These are phyloP conservation scores for Macrolepiota dolichaula DNA, from an alignment of 768 basidiomycete genomes.

Conservation along the genomic window DNA sequence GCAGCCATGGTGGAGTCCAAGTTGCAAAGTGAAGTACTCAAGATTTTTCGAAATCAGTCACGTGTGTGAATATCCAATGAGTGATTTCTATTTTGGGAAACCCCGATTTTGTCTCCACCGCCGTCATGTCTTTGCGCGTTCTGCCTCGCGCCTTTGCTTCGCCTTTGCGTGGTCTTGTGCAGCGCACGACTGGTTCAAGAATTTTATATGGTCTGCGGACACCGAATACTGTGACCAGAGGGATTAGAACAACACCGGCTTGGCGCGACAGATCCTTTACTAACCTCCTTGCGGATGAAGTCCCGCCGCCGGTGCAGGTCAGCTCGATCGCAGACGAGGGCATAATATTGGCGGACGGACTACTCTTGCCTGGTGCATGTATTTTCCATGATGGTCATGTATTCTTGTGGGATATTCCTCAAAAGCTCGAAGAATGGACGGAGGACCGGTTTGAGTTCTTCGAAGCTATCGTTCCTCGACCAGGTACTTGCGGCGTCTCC, in stretches of 20 bases:
- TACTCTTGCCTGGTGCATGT: slow-evolving; percentile 71
- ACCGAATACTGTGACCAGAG: slow-evolving; percentile 3
- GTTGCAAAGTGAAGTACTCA: not conserved
- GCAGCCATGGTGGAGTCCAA: slow-evolving; percentile 3
- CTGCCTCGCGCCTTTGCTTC: slow-evolving; percentile 1
- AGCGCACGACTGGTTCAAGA: not conserved
- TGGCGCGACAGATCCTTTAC: slow-evolving; percentile 42
- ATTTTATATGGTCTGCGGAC: not conserved
- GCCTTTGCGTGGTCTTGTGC: not conserved
- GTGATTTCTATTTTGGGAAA: not conserved
- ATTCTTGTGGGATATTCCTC: slow-evolving; percentile 86
- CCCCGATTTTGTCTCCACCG: not conserved
- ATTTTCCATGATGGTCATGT: slow-evolving; percentile 86
- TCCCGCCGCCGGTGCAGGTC: slow-evolving; percentile 70
- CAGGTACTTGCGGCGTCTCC: slow-evolving; percentile 48
- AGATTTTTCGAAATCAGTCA: slow-evolving; percentile 13
- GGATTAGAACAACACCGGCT: not conserved
- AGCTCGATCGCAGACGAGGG: slow-evolving; percentile 59
- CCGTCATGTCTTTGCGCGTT: slow-evolving; percentile 7
- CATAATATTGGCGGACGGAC: slow-evolving; percentile 73
- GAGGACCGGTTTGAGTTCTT: slow-evolving; percentile 77
- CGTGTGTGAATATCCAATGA: not conserved
- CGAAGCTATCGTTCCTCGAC: slow-evolving; percentile 77
- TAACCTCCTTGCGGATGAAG: slow-evolving; percentile 72
- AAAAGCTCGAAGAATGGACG: slow-evolving; percentile 59